phyloP scores from a whole-genome alignment of 208 protist species.

The Trypanosomatidae sp. region DNA sequence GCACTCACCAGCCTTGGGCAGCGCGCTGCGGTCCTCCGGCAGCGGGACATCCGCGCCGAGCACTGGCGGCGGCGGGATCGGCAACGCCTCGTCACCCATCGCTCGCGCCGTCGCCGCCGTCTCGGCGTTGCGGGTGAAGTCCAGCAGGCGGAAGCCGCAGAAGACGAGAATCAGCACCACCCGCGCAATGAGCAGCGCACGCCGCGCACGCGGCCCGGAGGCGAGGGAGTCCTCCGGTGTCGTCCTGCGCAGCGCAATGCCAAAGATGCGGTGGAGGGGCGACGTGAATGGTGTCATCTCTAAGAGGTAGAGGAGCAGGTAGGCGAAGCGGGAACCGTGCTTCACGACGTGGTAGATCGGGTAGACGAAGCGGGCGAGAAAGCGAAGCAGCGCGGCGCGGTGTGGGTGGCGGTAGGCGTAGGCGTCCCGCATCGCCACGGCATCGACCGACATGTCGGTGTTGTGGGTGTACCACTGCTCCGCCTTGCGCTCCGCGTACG shows the following conservation, averaged over 20 bases:
- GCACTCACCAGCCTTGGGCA: constrained; percentile 55
- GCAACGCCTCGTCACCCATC: constrained; percentile 36
- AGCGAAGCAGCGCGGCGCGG: constrained; percentile 31
- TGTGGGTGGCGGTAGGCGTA: constrained; percentile 43
- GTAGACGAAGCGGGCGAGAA: constrained; percentile 46
- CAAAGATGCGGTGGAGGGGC: constrained; percentile 51
- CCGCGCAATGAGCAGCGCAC: constrained; percentile 49
- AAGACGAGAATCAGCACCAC: constrained; percentile 67
- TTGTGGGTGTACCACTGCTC: constrained; percentile 46
- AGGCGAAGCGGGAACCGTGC: constrained; percentile 39
- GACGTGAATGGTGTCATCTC: constrained; percentile 72
- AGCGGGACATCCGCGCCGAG: constrained; percentile 55
- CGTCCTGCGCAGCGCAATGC: constrained; percentile 51
- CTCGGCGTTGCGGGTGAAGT: constrained; percentile 44
- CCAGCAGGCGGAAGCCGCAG: constrained; percentile 62
- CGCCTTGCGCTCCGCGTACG: constrained; percentile 52
- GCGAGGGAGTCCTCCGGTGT: constrained; percentile 40
- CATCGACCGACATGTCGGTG: constrained; percentile 48
- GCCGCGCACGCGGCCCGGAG: constrained; percentile 35
- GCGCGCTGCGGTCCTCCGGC: constrained; percentile 14
- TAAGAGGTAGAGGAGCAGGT: constrained; percentile 55
- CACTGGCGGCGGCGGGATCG: constrained; percentile 64
- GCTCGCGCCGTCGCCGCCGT: constrained; percentile 8
- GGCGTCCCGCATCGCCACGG: constrained; percentile 38
- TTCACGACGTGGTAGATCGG: constrained; percentile 49